Evolutionary conservation across 768 basidiomycete species (phyloP).

Genomic region (Grammothele lineata): DNA sequence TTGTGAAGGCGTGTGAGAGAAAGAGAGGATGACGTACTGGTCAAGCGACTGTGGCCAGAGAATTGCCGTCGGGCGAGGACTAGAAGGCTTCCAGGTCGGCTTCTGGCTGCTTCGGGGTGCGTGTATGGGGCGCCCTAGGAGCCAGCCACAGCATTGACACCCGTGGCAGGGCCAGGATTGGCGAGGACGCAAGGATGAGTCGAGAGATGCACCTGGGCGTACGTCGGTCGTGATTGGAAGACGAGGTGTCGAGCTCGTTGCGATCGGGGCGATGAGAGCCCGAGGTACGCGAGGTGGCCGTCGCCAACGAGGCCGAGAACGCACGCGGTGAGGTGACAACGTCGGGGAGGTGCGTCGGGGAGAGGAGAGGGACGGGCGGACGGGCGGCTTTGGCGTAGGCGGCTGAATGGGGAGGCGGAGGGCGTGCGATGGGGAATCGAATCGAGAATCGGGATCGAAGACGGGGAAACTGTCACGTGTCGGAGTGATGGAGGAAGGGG

Average conservation of each 20-base stretch:
- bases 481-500: not conserved
- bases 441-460: not conserved
- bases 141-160: conserved; percentile 1
- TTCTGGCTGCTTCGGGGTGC: conserved; percentile 9
- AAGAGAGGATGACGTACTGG: not conserved
- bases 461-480: conserved; percentile 5
- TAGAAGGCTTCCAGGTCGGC: not conserved
- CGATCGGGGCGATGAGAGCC: conserved; percentile 5
- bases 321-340: too few species aligned
- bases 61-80: conserved; percentile 10
- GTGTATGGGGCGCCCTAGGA: conserved; percentile 8
- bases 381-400: too few species aligned
- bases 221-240: not conserved
- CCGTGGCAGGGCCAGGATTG: not conserved
- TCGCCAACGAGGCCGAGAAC: not conserved
- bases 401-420: not conserved
- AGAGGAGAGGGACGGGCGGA: conserved; percentile 1
- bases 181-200: too few species aligned
- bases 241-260: conserved; percentile 3
- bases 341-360: conserved; percentile 4
- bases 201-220: not conserved
- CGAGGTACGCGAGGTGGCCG: not conserved
- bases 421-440: not conserved
- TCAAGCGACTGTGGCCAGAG: not conserved
- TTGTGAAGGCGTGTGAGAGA: conserved; percentile 3